Evolutionary conservation across 805 yeast genomes (phyloP).

Genomic region (Metahyphopichia silvanorum): DNA sequence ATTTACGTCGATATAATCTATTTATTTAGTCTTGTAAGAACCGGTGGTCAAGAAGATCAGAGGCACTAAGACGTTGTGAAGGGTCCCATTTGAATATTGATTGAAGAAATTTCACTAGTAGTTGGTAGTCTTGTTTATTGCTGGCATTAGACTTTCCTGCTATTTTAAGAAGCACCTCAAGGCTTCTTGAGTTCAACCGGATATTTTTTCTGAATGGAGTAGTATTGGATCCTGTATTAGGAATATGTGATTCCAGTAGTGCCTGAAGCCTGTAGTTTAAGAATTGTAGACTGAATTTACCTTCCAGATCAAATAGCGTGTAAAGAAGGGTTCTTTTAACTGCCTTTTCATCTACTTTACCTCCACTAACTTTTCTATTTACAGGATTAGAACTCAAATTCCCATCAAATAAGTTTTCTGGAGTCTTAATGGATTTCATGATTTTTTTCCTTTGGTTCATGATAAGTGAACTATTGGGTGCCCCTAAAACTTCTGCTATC

Average conservation of each 20-base stretch:
- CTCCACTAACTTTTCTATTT: background rate
- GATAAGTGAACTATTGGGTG: conserved; percentile 42
- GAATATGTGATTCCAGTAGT: conserved; percentile 1
- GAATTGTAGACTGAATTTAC: conserved; percentile 32
- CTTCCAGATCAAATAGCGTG: conserved; percentile 36
- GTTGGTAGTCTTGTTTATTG: conserved; percentile 6
- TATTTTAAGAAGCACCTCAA: conserved; percentile 28
- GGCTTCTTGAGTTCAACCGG: conserved; percentile 23
- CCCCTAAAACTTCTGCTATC: conserved; percentile 44
- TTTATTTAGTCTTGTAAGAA: too few species aligned
- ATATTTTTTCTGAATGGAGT: conserved; percentile 15
- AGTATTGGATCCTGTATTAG: conserved; percentile 7
- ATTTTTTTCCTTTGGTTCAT: conserved; percentile 37
- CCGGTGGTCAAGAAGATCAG: conserved; percentile 11
- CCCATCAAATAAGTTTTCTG: conserved; percentile 10
- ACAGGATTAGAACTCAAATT: background rate
- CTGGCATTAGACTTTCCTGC: conserved; percentile 7
- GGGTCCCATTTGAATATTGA: conserved; percentile 38
- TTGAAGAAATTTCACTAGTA: conserved; percentile 25
- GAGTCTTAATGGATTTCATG: conserved; percentile 17
- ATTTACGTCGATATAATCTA: too few species aligned
- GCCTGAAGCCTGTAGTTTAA: conserved; percentile 22
- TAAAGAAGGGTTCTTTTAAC: conserved; percentile 33
- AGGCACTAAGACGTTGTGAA: conserved; percentile 22
- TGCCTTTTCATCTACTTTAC: conserved; percentile 25